A percentile compares a stretch with the other conserved stretches of the same genome.
phyloP scores from a whole-genome alignment of 2,329 filamentous ascomycete species.

The Alternaria consortialis region DNA sequence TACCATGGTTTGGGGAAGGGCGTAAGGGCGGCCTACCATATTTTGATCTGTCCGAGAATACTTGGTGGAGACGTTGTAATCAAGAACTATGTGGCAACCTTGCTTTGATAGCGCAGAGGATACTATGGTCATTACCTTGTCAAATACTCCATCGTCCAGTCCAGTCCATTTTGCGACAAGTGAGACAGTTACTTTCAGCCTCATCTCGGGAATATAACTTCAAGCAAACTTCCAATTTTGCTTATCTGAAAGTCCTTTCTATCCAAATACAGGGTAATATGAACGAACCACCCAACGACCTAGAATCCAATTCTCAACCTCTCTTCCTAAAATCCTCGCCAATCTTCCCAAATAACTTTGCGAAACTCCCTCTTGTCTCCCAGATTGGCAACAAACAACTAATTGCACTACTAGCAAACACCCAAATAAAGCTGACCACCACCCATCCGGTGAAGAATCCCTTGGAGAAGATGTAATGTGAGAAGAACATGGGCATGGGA shows the following conservation, averaged over 20 bases:
- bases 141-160: not conserved
- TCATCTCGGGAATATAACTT: not conserved
- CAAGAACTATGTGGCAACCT: not conserved
- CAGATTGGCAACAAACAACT: constrained; percentile 55
- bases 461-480: constrained; percentile 52
- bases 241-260: not conserved
- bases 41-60: not conserved
- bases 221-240: not conserved
- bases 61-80: not conserved
- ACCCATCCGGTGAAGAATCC: constrained; percentile 56
- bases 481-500: constrained; percentile 55
- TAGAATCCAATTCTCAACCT: not conserved
- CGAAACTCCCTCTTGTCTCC: constrained; percentile 51
- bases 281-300: not conserved
- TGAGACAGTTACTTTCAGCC: not conserved
- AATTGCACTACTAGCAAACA: constrained; percentile 53
- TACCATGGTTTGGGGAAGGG: constrained; percentile 1
- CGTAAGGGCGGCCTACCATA: not conserved
- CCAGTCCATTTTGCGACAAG: not conserved
- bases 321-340: constrained; percentile 15
- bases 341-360: constrained; percentile 24
- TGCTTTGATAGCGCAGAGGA: not conserved
- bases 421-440: constrained; percentile 55
- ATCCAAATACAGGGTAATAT: not conserved
- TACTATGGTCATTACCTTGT: not conserved